Conservation (phyloP, 2,329 filamentous ascomycete genomes). For the Aspergillus uvarum region DNA sequence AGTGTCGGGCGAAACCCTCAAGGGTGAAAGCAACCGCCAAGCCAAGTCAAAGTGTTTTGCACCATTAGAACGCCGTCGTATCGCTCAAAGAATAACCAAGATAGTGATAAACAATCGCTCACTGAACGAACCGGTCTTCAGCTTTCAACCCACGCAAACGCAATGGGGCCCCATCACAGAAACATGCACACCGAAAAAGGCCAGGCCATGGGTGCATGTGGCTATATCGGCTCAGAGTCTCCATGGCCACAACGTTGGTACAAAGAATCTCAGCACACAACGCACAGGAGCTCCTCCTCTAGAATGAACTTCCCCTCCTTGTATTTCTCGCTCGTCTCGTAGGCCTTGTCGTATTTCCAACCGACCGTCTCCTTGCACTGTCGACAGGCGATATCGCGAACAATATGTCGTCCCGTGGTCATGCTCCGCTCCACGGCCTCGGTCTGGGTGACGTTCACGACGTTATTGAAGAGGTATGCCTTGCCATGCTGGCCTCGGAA, state of each 20-base stretch:
- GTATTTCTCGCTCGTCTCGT: conserved; percentile 89
- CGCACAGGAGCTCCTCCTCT: conserved; percentile 84
- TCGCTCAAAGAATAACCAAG: conserved; percentile 12
- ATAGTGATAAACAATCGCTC: conserved; percentile 17
- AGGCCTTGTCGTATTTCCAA: conserved; percentile 99
- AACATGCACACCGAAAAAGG: background rate
- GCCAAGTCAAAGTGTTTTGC: conserved; percentile 3
- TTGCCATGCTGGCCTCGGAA: conserved; percentile 98
- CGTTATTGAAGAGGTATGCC: conserved; percentile 90
- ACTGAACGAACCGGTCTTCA: conserved; percentile 18
- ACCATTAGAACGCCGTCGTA: conserved; percentile 21
- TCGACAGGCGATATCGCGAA: conserved; percentile 86
- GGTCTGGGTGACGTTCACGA: conserved; percentile 82
- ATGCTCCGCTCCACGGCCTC: conserved; percentile 94
- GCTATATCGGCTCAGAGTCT: background rate
- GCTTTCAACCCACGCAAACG: background rate
- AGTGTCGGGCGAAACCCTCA: conserved; percentile 3
- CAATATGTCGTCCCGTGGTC: conserved; percentile 93
- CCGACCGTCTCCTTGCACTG: conserved; percentile 92
- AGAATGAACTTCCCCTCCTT: conserved; percentile 99
- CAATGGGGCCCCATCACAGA: background rate
- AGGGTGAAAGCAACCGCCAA: conserved; percentile 10
- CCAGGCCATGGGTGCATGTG: background rate
- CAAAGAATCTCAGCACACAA: conserved; percentile 56
- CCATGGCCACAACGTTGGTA: background rate